These are phyloP conservation scores for Apophysomyces ossiformis DNA, from an alignment of 371 early-diverging fungal genomes.

Conservation along the genomic window DNA sequence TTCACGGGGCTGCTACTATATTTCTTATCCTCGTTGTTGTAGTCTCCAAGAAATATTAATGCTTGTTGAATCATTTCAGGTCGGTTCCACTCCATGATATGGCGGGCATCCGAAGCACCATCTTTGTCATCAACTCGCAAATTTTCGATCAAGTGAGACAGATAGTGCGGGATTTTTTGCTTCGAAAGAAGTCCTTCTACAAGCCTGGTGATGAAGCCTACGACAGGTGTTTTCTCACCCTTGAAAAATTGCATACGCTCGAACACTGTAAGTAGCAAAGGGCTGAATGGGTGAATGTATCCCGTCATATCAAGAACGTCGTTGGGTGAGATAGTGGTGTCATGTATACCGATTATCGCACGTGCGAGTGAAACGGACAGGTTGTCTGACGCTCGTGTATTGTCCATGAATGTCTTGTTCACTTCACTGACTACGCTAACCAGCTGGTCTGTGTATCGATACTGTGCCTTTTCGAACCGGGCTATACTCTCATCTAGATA, in stretches of 20 bases:
- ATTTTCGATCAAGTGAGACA: conserved; percentile 10
- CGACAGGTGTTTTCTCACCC: conserved; percentile 40
- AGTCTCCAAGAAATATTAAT: conserved; percentile 19
- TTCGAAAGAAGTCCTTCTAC: conserved; percentile 38
- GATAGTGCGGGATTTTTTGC: conserved; percentile 38
- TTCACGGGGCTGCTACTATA: neutral
- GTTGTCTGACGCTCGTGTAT: neutral
- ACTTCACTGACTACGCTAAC: conserved; percentile 37
- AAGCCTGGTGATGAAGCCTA: conserved; percentile 43
- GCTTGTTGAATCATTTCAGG: conserved; percentile 27
- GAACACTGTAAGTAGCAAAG: conserved; percentile 55
- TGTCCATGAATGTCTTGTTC: neutral
- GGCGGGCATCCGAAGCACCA: neutral
- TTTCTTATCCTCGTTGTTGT: neutral
- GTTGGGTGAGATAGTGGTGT: conserved; percentile 13
- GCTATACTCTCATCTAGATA: conserved; percentile 70
- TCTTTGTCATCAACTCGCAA: neutral
- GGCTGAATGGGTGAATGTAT: conserved; percentile 59
- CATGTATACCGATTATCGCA: conserved; percentile 14
- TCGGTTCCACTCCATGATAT: conserved; percentile 17
- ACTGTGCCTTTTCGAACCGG: conserved; percentile 63
- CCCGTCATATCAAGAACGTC: conserved; percentile 11
- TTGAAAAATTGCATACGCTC: conserved; percentile 57
- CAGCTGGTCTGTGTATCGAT: conserved; percentile 66
- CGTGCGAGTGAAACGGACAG: neutral